Conservation (phyloP, 768 basidiomycete species). For the Mycena rebaudengoi region DNA sequence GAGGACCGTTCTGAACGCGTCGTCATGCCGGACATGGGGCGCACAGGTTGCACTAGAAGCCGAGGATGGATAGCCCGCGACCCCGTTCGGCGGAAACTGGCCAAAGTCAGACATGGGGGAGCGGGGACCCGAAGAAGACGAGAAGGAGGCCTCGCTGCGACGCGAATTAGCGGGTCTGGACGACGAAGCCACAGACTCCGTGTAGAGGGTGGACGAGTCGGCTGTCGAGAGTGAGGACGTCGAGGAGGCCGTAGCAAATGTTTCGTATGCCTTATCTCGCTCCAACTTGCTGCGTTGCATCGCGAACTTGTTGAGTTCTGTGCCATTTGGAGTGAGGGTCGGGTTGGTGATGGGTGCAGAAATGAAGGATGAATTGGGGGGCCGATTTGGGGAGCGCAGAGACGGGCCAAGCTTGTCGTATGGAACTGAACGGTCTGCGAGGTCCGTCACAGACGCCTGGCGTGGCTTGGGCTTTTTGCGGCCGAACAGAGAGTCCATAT, state of each 20-base stretch:
- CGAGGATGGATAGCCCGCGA: constrained; percentile 22
- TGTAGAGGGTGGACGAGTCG: constrained; percentile 68
- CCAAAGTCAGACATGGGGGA: constrained; percentile 67
- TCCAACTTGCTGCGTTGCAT: constrained; percentile 61
- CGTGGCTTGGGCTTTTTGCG: constrained; percentile 65
- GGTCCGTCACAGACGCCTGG: constrained; percentile 71
- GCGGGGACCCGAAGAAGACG: constrained; percentile 53
- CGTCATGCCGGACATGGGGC: constrained; percentile 61
- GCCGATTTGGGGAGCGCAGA: constrained; percentile 63
- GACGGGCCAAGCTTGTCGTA: constrained; percentile 73
- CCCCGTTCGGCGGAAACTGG: constrained; percentile 40
- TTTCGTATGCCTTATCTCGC: constrained; percentile 60
- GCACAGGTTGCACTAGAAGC: constrained; percentile 48
- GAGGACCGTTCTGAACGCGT: constrained; percentile 69
- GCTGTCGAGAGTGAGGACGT: constrained; percentile 58
- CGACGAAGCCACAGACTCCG: constrained; percentile 52
- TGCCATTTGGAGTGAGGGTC: constrained; percentile 73
- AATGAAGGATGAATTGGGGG: constrained; percentile 63
- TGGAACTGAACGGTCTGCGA: constrained; percentile 73
- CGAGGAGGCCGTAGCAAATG: constrained; percentile 53
- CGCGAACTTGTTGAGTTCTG: constrained; percentile 72
- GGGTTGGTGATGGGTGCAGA: constrained; percentile 89
- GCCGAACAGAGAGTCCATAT: constrained; percentile 76
- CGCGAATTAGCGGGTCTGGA: constrained; percentile 46
- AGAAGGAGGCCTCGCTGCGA: constrained; percentile 62